A percentile compares a stretch with the other conserved stretches of the same genome.
phyloP scores from a whole-genome alignment of 768 basidiomycete species.

The Mycena haematopus region DNA sequence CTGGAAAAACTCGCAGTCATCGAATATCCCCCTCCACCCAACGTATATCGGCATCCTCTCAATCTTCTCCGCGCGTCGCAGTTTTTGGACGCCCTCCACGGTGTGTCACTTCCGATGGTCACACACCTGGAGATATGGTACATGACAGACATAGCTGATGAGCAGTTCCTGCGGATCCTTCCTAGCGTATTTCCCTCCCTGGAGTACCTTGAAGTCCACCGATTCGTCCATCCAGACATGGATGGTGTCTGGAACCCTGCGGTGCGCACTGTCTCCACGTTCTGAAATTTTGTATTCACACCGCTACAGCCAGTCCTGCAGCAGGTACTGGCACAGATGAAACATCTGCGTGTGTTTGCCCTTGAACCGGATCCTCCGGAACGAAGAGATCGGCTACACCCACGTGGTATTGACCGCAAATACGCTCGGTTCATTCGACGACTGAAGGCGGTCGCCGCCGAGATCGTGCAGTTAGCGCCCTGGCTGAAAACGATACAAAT shows the following conservation, averaged over 20 bases:
- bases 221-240: neutral
- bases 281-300: too few relatives aligned
- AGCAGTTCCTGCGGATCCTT: neutral
- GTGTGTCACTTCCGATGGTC: neutral
- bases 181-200: neutral
- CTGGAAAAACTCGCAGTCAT: neutral
- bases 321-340: too few relatives aligned
- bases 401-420: too few relatives aligned
- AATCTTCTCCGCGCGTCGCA: neutral
- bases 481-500: too few relatives aligned
- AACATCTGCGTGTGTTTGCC: neutral
- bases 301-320: too few relatives aligned
- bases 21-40: neutral
- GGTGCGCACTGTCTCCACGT: neutral
- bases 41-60: neutral
- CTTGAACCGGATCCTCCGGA: neutral
- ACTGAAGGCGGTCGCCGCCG: too few relatives aligned
- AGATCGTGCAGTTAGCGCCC: too few relatives aligned
- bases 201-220: neutral
- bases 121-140: conserved; percentile 2
- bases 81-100: neutral
- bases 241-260: neutral
- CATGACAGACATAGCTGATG: neutral
- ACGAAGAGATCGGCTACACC: too few relatives aligned
- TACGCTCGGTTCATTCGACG: too few relatives aligned